phyloP scores from a whole-genome alignment of 306 rosid genomes.

The Castanea mollissima region DNA sequence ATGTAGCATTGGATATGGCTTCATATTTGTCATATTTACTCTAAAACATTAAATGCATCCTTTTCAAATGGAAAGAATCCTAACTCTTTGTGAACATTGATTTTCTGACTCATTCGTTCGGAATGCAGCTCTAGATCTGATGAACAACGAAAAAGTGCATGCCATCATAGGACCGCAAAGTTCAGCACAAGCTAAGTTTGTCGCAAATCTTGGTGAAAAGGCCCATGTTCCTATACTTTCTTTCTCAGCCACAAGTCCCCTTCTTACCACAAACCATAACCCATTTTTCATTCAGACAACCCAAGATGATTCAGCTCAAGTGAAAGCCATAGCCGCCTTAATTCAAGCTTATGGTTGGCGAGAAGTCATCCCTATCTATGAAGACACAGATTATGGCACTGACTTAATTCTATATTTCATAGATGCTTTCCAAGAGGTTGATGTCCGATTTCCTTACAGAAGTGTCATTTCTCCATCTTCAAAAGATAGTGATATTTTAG shows the following conservation, averaged over 20 bases:
- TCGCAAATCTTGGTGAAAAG: slow-evolving; percentile 22
- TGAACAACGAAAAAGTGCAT: slow-evolving; percentile 22
- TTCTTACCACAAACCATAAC: slow-evolving; percentile 25
- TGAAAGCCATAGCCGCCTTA: slow-evolving; percentile 23
- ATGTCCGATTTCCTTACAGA: slow-evolving; percentile 13
- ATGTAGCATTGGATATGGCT: no score
- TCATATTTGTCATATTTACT: no score
- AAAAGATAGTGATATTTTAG: neutral
- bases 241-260: slow-evolving; percentile 32
- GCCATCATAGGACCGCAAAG: slow-evolving; percentile 32
- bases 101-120: neutral
- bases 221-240: slow-evolving; percentile 28
- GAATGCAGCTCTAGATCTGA: slow-evolving; percentile 22
- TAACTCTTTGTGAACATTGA: no score
- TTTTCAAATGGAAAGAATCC: no score
- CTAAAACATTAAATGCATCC: no score
- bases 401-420: slow-evolving; percentile 29
- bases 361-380: slow-evolving; percentile 32
- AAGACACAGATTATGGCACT: slow-evolving; percentile 33
- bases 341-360: slow-evolving; percentile 28
- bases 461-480: slow-evolving; percentile 15
- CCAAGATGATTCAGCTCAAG: slow-evolving; percentile 26
- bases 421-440: slow-evolving; percentile 23
- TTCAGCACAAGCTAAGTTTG: slow-evolving; percentile 29
- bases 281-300: slow-evolving; percentile 28